Percentiles rank a stretch among this genome's conserved stretches.
phyloP scores from a whole-genome alignment of 75 land plant species.

The Pinus taeda region DNA sequence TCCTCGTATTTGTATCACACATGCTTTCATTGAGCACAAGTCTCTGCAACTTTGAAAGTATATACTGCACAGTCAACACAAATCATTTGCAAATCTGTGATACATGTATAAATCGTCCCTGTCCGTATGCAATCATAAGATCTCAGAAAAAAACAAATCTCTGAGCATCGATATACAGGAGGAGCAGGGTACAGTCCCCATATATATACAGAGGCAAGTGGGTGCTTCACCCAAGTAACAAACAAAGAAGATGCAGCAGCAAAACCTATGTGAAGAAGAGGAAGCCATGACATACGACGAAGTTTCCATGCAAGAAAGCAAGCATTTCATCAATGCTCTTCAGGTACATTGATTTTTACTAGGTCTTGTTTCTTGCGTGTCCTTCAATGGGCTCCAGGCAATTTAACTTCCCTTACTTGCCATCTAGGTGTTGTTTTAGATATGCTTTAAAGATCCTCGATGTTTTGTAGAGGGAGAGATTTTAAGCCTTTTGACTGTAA shows the following conservation, averaged over 20 bases:
- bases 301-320: slow-evolving; percentile 87
- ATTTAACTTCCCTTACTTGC: not conserved
- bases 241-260: slow-evolving; percentile 3
- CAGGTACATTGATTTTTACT: slow-evolving; percentile 33
- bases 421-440: not conserved
- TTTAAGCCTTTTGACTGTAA: not conserved
- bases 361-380: not conserved
- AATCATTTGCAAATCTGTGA: not conserved
- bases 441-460: not conserved
- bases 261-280: slow-evolving; percentile 14
- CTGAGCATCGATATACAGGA: not conserved
- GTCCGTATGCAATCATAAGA: slow-evolving; percentile 10
- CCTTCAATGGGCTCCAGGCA: not conserved
- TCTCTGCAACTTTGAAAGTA: not conserved
- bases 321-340: slow-evolving; percentile 72
- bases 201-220: not conserved
- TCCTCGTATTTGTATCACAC: not conserved
- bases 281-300: slow-evolving; percentile 85
- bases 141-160: not conserved
- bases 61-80: not conserved
- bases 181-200: slow-evolving; percentile 1
- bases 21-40: no score
- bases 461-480: not conserved
- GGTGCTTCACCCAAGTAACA: not conserved
- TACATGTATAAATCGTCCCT: not conserved